Percentiles rank a stretch among this genome's conserved stretches.
phyloP scores from a whole-genome alignment of 208 protist species.

The Acanthamoeba polyphaga region DNA sequence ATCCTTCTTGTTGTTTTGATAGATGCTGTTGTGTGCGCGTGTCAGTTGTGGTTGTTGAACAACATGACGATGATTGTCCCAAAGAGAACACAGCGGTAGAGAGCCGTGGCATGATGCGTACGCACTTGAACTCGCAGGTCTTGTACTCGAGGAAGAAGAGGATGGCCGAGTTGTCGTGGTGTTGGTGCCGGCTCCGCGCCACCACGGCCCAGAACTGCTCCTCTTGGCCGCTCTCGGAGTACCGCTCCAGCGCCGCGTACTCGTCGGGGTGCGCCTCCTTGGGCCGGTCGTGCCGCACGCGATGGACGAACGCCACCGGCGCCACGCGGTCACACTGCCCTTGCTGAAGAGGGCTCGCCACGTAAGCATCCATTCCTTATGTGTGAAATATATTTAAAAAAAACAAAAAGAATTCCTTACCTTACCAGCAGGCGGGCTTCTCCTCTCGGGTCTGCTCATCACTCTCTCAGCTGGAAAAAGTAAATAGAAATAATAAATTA shows the following conservation, averaged over 20 bases:
- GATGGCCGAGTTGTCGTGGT: neutral
- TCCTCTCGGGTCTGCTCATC: no score
- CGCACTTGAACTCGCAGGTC: conserved; percentile 25
- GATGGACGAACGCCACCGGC: neutral
- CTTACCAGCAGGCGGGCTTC: no score
- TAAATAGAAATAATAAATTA: no score
- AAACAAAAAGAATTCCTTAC: no score
- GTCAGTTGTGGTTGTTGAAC: neutral
- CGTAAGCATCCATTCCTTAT: no score
- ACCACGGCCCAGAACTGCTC: neutral
- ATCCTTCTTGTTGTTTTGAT: neutral
- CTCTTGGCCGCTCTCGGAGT: neutral
- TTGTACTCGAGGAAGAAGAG: conserved; percentile 14
- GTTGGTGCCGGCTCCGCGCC: neutral
- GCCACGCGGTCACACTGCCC: no score
- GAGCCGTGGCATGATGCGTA: neutral
- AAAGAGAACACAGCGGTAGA: neutral
- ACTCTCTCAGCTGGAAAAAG: no score
- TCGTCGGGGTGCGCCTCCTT: conserved; percentile 7
- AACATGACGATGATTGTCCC: neutral
- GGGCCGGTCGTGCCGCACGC: neutral
- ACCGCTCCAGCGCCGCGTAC: neutral
- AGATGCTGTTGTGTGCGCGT: neutral
- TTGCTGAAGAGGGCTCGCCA: no score
- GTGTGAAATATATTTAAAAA: no score